phyloP scores from a whole-genome alignment of 148 eudicot genomes.

The Bassia scoparia region DNA sequence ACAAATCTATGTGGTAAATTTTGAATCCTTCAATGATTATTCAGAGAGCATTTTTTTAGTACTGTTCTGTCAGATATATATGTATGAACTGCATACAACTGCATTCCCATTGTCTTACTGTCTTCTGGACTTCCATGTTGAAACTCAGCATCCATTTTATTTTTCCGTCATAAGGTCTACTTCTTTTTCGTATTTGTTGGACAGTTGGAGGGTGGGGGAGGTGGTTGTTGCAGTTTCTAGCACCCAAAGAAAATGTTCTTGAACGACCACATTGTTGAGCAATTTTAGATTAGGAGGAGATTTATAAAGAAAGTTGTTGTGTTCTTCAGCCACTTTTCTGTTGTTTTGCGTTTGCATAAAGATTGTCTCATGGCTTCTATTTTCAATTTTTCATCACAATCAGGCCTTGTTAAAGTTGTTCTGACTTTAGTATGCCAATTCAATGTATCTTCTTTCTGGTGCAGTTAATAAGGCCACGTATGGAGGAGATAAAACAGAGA shows the following conservation, averaged over 20 bases:
- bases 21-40: neutral
- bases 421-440: neutral
- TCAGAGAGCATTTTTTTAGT: neutral
- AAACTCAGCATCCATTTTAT: no score
- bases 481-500: constrained; percentile 54
- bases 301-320: neutral
- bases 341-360: neutral
- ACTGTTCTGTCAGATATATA: neutral
- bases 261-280: neutral
- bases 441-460: constrained; percentile 4
- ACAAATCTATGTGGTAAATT: neutral
- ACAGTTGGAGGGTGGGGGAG: neutral
- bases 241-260: neutral
- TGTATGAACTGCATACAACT: no score
- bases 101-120: neutral
- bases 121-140: neutral
- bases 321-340: no score
- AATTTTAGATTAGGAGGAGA: neutral
- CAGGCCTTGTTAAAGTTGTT: neutral
- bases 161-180: no score
- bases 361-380: neutral
- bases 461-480: constrained; percentile 58
- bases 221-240: neutral
- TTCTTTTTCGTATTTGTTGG: no score
- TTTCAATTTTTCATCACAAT: neutral